A percentile compares a stretch with the other conserved stretches of the same genome.
Evolutionary conservation across 345 rosid genomes (phyloP).

Genomic region (Brassica juncea): DNA sequence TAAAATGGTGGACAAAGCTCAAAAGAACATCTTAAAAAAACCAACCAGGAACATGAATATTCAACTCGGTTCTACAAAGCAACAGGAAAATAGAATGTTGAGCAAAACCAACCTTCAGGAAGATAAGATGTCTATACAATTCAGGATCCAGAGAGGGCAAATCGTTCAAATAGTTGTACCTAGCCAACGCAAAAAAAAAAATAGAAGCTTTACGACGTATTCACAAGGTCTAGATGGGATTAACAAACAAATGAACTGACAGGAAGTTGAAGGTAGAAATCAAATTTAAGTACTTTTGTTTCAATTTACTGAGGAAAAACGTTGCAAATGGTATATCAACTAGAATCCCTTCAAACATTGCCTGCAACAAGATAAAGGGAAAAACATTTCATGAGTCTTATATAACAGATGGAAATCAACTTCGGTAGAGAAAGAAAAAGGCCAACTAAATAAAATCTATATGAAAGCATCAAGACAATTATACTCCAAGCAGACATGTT

Average conservation of each 20-base stretch:
- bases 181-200: constrained; percentile 37
- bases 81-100: not conserved
- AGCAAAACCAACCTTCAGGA: constrained; percentile 67
- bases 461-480: constrained; percentile 3
- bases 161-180: constrained; percentile 93
- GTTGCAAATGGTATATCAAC: constrained; percentile 99
- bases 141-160: constrained; percentile 96
- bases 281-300: constrained; percentile 62
- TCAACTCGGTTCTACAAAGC: not conserved
- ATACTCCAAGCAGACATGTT: not conserved
- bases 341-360: constrained; percentile 98
- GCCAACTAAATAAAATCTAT: not conserved
- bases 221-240: constrained; percentile 10
- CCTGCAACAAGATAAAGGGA: constrained; percentile 53
- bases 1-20: not conserved
- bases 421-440: not conserved
- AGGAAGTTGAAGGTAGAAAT: constrained; percentile 17
- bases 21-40: not conserved
- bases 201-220: constrained; percentile 10
- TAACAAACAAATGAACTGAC: constrained; percentile 1
- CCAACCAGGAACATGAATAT: not conserved
- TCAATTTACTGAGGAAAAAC: constrained; percentile 97
- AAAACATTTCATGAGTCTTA: constrained; percentile 2
- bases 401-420: constrained; percentile 22
- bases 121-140: constrained; percentile 92